phyloP scores from a whole-genome alignment of 768 basidiomycete genomes.

The Trametes elegans region DNA sequence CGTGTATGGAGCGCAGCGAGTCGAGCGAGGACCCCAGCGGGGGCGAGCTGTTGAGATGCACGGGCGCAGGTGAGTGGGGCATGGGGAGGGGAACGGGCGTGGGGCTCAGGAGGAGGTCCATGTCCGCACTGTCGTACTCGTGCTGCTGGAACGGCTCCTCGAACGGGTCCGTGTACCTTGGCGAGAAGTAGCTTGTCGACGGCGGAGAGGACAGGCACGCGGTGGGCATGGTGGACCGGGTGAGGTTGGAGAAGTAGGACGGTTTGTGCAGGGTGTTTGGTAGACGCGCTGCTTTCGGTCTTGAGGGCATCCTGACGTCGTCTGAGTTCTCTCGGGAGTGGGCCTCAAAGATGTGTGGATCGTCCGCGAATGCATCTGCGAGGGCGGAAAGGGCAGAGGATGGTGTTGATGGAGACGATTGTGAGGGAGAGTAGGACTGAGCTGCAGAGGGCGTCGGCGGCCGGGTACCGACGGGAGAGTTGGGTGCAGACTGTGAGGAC shows the following conservation, averaged over 20 bases:
- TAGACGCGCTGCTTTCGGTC: constrained; percentile 26
- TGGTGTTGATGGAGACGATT: constrained; percentile 24
- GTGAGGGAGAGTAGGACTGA: constrained; percentile 9
- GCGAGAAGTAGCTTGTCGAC: constrained; percentile 9
- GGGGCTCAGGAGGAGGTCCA: constrained; percentile 28
- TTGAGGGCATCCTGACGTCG: constrained; percentile 24
- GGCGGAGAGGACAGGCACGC: constrained; percentile 51
- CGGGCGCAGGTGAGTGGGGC: constrained; percentile 33
- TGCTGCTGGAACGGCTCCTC: constrained; percentile 21
- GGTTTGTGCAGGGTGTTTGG: constrained; percentile 24
- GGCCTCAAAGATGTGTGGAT: constrained; percentile 23
- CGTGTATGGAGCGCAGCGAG: constrained; percentile 26
- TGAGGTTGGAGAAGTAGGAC: constrained; percentile 41
- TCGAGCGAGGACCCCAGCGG: constrained; percentile 26
- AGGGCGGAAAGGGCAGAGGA: constrained; percentile 37
- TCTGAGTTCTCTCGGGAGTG: constrained; percentile 12
- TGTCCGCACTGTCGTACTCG: constrained; percentile 18
- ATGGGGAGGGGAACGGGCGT: constrained; percentile 27
- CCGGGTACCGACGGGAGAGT: constrained; percentile 16
- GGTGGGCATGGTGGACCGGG: constrained; percentile 62
- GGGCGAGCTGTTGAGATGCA: constrained; percentile 22
- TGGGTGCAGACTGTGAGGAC: not conserved
- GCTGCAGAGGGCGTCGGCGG: constrained; percentile 18
- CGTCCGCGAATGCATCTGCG: constrained; percentile 30
- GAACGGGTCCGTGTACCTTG: constrained; percentile 24